Percentiles rank a stretch among this genome's conserved stretches.
Evolutionary conservation across 345 rosid species (phyloP).

Genomic region (Xanthoceras sorbifolium): DNA sequence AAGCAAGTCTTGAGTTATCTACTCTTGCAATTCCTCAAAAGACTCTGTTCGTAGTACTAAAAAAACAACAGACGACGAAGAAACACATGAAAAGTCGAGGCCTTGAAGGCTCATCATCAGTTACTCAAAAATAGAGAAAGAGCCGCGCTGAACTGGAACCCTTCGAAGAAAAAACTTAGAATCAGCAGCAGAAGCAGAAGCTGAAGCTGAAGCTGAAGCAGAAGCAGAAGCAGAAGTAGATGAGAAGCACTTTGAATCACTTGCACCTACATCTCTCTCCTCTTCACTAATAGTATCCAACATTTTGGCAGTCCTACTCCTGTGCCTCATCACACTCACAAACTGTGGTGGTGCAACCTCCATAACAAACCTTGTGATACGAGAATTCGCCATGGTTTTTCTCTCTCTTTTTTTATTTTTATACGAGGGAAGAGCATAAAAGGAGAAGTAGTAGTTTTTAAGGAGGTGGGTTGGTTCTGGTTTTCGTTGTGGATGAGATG

Average conservation of each 20-base stretch:
- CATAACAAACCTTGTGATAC: slow-evolving; percentile 60
- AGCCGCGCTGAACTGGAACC: slow-evolving; percentile 31
- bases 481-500: slow-evolving; percentile 36
- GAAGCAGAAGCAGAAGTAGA: slow-evolving; percentile 1
- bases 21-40: not conserved
- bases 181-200: slow-evolving; percentile 20
- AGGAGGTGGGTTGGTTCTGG: slow-evolving; percentile 21
- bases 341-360: slow-evolving; percentile 92
- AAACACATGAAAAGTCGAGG: not conserved
- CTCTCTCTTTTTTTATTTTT: not conserved
- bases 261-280: slow-evolving; percentile 50
- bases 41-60: too few species aligned
- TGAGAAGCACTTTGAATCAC: slow-evolving; percentile 35
- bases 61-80: not conserved
- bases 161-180: slow-evolving; percentile 37
- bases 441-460: too few species aligned
- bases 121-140: slow-evolving; percentile 33
- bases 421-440: too few species aligned
- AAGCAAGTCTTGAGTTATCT: not conserved
- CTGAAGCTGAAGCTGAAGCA: slow-evolving; percentile 16
- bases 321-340: slow-evolving; percentile 63
- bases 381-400: slow-evolving; percentile 60
- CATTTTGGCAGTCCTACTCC: slow-evolving; percentile 61
- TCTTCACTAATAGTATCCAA: slow-evolving; percentile 85
- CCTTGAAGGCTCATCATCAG: slow-evolving; percentile 4